Conservation (phyloP, 345 rosid genomes). For the Citrus glauca region DNA sequence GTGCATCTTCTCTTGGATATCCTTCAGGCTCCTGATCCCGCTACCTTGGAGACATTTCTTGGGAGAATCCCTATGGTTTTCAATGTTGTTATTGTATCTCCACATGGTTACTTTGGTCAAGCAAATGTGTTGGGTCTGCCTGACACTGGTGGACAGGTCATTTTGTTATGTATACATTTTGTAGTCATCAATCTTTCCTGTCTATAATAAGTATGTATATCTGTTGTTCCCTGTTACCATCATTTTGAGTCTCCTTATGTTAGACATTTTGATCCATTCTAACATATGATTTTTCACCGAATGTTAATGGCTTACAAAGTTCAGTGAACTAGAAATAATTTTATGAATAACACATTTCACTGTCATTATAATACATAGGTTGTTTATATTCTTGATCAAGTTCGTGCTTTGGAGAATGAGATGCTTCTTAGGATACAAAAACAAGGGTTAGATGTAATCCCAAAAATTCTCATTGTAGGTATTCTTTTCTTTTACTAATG, state of each 20-base stretch:
- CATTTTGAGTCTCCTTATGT: background rate
- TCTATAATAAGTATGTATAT: background rate
- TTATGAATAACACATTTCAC: background rate
- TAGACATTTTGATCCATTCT: background rate
- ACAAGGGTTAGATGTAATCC: constrained; percentile 46
- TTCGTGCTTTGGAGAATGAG: constrained; percentile 57
- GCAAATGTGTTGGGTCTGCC: constrained; percentile 64
- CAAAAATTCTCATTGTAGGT: constrained; percentile 47
- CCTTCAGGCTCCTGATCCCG: constrained; percentile 65
- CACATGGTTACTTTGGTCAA: constrained; percentile 66
- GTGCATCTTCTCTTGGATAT: constrained; percentile 58
- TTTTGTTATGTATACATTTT: background rate
- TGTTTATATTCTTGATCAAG: constrained; percentile 67
- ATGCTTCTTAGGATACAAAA: constrained; percentile 54
- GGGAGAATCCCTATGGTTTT: constrained; percentile 66
- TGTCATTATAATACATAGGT: constrained; percentile 23
- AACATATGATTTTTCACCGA: background rate
- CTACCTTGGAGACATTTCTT: constrained; percentile 54
- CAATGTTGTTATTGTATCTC: constrained; percentile 58
- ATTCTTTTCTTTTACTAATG: background rate
- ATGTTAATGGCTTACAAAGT: background rate
- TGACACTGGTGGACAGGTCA: constrained; percentile 65
- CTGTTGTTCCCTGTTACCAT: background rate
- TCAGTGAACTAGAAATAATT: background rate
- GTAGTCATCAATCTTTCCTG: background rate